Conservation (phyloP, 2,329 filamentous ascomycete genomes). For the Aspergillus latus region DNA sequence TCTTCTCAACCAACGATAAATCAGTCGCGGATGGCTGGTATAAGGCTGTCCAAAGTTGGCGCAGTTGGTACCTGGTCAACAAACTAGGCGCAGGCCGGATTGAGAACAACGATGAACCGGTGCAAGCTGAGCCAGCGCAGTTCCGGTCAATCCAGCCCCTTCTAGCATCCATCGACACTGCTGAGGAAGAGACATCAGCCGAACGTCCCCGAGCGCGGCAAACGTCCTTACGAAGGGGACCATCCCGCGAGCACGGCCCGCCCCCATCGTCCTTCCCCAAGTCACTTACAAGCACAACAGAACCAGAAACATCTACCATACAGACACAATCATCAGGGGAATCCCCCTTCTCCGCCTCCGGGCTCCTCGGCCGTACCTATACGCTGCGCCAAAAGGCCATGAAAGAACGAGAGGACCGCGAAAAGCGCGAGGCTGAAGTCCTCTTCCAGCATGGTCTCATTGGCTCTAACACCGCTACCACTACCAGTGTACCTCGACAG, state of each 20-base stretch:
- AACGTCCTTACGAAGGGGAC: conserved; percentile 29
- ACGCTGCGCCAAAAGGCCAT: conserved; percentile 42
- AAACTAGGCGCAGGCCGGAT: conserved; percentile 60
- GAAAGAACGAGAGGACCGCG: conserved; percentile 40
- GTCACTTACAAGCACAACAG: conserved; percentile 22
- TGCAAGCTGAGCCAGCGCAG: conserved; percentile 17
- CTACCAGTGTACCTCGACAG: conserved; percentile 31
- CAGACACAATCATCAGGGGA: conserved; percentile 28
- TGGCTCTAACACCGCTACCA: conserved; percentile 45
- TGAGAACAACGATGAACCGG: conserved; percentile 23
- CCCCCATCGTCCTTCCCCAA: conserved; percentile 34
- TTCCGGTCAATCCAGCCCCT: conserved; percentile 61
- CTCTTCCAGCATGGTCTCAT: conserved; percentile 58
- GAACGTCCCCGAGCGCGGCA: conserved; percentile 25
- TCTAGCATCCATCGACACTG: conserved; percentile 57
- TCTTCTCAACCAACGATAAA: conserved; percentile 78
- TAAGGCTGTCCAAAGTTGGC: conserved; percentile 72
- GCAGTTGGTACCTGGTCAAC: conserved; percentile 87
- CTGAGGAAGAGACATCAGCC: conserved; percentile 23
- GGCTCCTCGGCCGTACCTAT: conserved; percentile 42
- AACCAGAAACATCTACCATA: conserved; percentile 21
- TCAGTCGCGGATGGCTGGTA: conserved; percentile 68
- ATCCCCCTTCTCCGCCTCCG: conserved; percentile 36
- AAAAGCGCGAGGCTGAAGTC: conserved; percentile 38
- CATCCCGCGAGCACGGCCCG: conserved; percentile 29